Evolutionary conservation across 2,329 filamentous ascomycete genomes (phyloP).

Genomic region (Coleophoma crateriformis): DNA sequence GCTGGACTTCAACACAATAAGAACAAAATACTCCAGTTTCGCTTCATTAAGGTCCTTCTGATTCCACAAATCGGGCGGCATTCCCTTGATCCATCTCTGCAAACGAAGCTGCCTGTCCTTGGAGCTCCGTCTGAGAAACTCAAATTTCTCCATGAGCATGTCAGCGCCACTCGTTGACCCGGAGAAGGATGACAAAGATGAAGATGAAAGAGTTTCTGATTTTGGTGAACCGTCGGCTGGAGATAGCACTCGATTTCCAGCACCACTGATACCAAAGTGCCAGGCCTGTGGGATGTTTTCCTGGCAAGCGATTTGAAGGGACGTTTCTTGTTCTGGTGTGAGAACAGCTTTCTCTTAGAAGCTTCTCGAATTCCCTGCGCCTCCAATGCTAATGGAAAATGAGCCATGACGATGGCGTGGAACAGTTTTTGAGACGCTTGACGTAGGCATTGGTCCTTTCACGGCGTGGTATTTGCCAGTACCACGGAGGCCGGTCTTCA

Average conservation of each 20-base stretch:
- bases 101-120: too few species aligned
- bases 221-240: neutral
- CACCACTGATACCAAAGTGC: constrained; percentile 15
- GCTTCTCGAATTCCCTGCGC: neutral
- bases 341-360: neutral
- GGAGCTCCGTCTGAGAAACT: too few species aligned
- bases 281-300: neutral
- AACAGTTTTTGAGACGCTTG: neutral
- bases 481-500: constrained; percentile 15
- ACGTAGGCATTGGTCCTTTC: neutral
- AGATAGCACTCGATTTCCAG: constrained; percentile 11
- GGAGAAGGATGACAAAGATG: neutral
- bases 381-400: neutral
- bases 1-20: too few species aligned
- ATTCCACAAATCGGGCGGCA: too few species aligned
- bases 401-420: neutral
- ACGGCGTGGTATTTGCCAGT: constrained; percentile 12
- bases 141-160: constrained; percentile 5
- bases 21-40: too few species aligned
- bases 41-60: too few species aligned
- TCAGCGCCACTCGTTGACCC: constrained; percentile 4
- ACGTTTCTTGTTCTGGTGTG: neutral
- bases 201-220: neutral
- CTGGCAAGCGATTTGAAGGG: neutral
- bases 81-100: too few species aligned